phyloP scores from a whole-genome alignment of 495 filamentous ascomycete species.

The Penicillium diatomitis region DNA sequence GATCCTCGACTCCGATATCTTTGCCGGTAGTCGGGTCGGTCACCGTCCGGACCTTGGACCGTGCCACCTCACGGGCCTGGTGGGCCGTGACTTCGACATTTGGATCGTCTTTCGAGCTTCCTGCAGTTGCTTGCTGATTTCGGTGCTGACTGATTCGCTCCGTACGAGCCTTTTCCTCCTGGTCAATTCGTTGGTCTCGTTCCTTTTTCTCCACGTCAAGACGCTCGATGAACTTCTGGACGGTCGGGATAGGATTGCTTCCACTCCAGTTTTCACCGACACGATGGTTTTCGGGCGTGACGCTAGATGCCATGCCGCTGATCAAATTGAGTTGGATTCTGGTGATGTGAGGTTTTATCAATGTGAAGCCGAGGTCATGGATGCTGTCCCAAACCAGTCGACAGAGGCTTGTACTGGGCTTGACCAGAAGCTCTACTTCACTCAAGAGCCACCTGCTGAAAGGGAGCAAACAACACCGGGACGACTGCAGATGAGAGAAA shows the following conservation, averaged over 20 bases:
- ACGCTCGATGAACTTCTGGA: slow-evolving; percentile 70
- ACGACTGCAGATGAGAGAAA: too few relatives aligned
- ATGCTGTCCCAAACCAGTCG: too few relatives aligned
- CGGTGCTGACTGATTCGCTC: slow-evolving; percentile 4
- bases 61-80: slow-evolving; percentile 31
- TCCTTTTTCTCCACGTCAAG: slow-evolving; percentile 72
- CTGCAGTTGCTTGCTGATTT: slow-evolving; percentile 7
- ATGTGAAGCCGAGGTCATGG: background rate
- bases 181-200: slow-evolving; percentile 58
- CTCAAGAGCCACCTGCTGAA: too few relatives aligned
- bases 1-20: slow-evolving; percentile 81
- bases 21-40: slow-evolving; percentile 82
- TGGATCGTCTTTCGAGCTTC: slow-evolving; percentile 25
- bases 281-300: slow-evolving; percentile 19
- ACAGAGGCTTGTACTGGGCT: too few relatives aligned
- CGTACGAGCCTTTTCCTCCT: slow-evolving; percentile 31
- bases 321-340: background rate
- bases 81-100: slow-evolving; percentile 31
- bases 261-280: slow-evolving; percentile 38
- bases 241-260: slow-evolving; percentile 71
- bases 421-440: too few relatives aligned
- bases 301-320: slow-evolving; percentile 13
- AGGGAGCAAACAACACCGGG: too few relatives aligned
- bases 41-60: slow-evolving; percentile 55
- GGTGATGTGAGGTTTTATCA: background rate